phyloP scores from a whole-genome alignment of 768 basidiomycete genomes.

The Dioszegia aurantiaca region DNA sequence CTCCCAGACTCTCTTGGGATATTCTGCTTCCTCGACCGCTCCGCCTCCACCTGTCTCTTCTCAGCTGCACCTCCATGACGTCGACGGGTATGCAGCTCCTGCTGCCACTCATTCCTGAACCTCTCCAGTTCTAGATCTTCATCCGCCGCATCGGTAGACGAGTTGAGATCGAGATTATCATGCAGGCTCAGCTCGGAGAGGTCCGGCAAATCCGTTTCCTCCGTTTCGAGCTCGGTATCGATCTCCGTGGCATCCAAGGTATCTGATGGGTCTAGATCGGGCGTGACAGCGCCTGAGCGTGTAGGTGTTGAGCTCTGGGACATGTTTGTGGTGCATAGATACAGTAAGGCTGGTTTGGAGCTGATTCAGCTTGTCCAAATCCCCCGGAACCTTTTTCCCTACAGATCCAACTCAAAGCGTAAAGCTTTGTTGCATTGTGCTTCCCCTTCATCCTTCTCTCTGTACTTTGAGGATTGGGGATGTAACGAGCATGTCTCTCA shows the following conservation, averaged over 20 bases:
- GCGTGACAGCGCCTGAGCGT: too few relatives aligned
- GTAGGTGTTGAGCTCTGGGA: too few relatives aligned
- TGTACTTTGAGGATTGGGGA: conserved; percentile 5
- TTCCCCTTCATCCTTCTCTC: too few relatives aligned
- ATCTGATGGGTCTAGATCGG: background rate
- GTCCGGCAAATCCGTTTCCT: background rate
- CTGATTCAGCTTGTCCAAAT: too few relatives aligned
- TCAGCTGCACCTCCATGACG: too few relatives aligned
- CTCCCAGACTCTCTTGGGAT: conserved; percentile 11
- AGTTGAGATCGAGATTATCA: background rate
- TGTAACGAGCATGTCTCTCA: conserved; percentile 25
- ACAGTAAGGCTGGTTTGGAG: background rate
- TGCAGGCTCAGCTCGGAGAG: background rate
- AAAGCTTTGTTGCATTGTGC: too few relatives aligned
- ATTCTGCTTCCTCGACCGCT: conserved; percentile 8
- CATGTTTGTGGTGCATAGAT: background rate
- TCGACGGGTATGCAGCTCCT: background rate
- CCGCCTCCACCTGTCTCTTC: background rate
- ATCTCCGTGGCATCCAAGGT: background rate
- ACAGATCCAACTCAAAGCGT: too few relatives aligned
- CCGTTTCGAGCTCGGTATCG: background rate
- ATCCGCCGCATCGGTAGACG: too few relatives aligned
- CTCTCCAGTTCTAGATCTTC: conserved; percentile 16
- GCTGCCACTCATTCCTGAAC: conserved; percentile 19
- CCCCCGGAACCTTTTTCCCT: conserved; percentile 12